Percentiles rank a stretch among this genome's conserved stretches.
Conservation (phyloP, 2,329 filamentous ascomycete species). For the Sclerotinia trifoliorum region DNA sequence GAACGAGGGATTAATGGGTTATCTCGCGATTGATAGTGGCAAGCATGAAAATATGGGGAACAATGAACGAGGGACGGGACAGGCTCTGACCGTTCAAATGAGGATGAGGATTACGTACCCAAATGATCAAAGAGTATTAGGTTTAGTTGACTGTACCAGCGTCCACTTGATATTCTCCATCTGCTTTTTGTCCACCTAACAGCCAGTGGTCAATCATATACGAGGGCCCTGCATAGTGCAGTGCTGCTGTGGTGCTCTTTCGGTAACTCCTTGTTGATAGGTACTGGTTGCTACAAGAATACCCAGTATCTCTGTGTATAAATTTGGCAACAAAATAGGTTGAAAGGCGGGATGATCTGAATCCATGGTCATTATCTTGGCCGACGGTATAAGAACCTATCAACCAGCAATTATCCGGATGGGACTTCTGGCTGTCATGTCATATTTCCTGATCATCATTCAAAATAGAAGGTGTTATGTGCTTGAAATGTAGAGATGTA, state of each 20-base stretch:
- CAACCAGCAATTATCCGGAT: not conserved
- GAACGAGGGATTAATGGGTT: not conserved
- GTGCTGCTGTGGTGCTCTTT: not conserved
- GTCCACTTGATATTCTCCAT: not conserved
- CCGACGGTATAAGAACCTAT: not conserved
- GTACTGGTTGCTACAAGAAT: not conserved
- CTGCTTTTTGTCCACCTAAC: not conserved
- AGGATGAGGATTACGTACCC: not conserved
- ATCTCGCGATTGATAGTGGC: slow-evolving; percentile 12
- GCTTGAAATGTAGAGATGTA: slow-evolving; percentile 10
- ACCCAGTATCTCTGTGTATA: slow-evolving; percentile 2
- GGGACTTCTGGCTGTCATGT: not conserved
- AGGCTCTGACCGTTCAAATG: not conserved
- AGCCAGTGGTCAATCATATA: not conserved
- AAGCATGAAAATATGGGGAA: slow-evolving; percentile 1
- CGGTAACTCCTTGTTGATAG: not conserved
- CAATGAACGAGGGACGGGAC: not conserved
- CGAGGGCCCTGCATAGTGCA: not conserved
- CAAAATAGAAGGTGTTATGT: slow-evolving; percentile 14
- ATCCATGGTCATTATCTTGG: not conserved
- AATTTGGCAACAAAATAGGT: not conserved
- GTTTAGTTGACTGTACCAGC: not conserved
- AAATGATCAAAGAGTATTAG: not conserved
- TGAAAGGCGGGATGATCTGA: not conserved
- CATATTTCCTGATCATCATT: not conserved